A percentile compares a stretch with the other conserved stretches of the same genome.
Evolutionary conservation across 2,329 filamentous ascomycete genomes (phyloP).

Genomic region (Fusarium napiforme): DNA sequence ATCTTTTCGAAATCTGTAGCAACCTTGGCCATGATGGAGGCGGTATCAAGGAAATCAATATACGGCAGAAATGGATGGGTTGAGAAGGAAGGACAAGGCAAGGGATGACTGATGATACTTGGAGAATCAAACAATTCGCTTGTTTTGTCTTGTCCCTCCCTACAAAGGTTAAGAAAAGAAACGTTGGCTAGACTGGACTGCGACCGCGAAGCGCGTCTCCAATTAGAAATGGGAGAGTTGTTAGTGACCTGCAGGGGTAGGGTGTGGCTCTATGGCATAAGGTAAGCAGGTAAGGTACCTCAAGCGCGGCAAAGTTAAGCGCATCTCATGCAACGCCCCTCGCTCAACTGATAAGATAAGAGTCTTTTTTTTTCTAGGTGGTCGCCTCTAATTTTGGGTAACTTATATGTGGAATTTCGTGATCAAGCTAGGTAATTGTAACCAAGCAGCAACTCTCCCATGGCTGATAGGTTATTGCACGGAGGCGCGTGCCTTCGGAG

Average conservation of each 20-base stretch:
- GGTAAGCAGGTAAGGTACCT: not conserved
- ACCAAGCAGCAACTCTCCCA: slow-evolving; percentile 5
- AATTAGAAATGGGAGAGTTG: slow-evolving; percentile 22
- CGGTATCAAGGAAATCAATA: not conserved
- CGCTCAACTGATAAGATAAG: slow-evolving; percentile 43
- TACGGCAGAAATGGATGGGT: not conserved
- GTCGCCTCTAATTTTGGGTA: not conserved
- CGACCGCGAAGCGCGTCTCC: slow-evolving; percentile 43
- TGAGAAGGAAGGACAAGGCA: not conserved
- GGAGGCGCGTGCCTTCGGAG: slow-evolving; percentile 45
- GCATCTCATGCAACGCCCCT: not conserved
- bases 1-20: slow-evolving; percentile 66
- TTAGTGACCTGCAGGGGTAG: slow-evolving; percentile 12
- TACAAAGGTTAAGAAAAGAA: slow-evolving; percentile 32
- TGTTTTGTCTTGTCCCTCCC: slow-evolving; percentile 17
- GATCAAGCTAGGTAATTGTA: not conserved
- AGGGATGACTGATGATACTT: slow-evolving; percentile 2
- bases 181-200: slow-evolving; percentile 29
- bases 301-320: slow-evolving; percentile 25
- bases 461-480: slow-evolving; percentile 45
- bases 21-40: slow-evolving; percentile 53
- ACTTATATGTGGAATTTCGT: not conserved
- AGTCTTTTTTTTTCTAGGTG: slow-evolving; percentile 1
- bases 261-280: slow-evolving; percentile 21
- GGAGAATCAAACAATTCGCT: not conserved